Base-by-base conservation (phyloP, 805 yeast genomes). In the Brettanomyces sp. region DNA sequence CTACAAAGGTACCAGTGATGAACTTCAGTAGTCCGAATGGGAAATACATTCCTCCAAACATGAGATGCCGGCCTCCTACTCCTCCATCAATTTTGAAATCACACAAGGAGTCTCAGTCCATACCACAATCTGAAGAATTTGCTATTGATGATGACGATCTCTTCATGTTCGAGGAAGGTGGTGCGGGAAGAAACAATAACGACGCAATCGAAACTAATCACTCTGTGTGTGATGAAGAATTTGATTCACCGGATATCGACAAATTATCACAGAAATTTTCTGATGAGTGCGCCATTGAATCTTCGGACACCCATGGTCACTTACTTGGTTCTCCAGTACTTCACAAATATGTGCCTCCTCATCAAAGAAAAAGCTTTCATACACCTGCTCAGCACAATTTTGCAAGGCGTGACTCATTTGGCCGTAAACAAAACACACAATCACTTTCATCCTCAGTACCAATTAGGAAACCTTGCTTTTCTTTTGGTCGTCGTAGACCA, bases 31-130 rank as follows among this genome's bases (percentile, higher is more conserved):
- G 44, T 25, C 44, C 44, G 4, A 25, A 33, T 36, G 85, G 85
- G 3, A 81, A 78, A 57, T 82, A 83, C 54, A 67, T 83, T 36
- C 90, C 90, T 21, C 89, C 89, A n/a, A 80, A 76, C 55, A 66
- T 82, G 52, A 70, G 89, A 9, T 12, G 8, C n/a, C 14, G 34
- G 4, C 30, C 44, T 24, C 22, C 39, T 9, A 36, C 32, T 3
- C 39, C 44, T 4, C 32, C 7, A 28, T 28, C 32, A 28, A 33
- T 9, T 3, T 5, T 9, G 4, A 14, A 9, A 9, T 6, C 28
- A 11, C 18, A 12, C 5, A 14, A 25, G 12, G 21, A 14, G 13
- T 14, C 28, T 11, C 33, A 35, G 30, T 33, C 39, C 11, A 21
- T 21, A 13, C 38, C 37, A 9, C 38, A 37, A 8, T 25, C 44